These are phyloP conservation scores for Catunica adiposa DNA, from an alignment of 2,329 filamentous ascomycete genomes.

Conservation along the genomic window DNA sequence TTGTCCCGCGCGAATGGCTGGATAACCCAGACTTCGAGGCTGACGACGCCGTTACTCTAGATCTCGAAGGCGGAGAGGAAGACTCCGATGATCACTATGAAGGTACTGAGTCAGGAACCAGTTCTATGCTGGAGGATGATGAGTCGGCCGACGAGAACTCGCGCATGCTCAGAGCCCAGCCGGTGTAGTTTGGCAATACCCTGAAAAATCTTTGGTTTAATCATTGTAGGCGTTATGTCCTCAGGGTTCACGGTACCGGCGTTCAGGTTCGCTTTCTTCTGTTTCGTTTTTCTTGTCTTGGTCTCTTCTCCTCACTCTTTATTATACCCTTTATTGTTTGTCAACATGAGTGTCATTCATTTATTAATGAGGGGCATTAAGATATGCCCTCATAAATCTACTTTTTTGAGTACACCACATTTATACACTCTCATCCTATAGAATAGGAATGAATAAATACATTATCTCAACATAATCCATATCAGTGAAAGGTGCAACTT, in stretches of 20 bases:
- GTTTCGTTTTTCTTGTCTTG: not conserved
- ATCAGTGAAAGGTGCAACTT: not conserved
- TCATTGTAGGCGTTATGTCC: not conserved
- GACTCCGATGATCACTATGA: conserved; percentile 49
- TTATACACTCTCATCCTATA: no score
- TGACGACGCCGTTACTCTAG: conserved; percentile 52
- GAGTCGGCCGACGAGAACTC: conserved; percentile 22
- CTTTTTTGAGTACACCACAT: not conserved
- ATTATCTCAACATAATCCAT: no score
- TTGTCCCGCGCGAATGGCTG: conserved; percentile 71
- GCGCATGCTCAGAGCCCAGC: conserved; percentile 16
- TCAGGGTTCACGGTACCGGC: not conserved
- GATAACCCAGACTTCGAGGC: conserved; percentile 60
- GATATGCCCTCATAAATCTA: not conserved
- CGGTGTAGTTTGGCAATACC: not conserved
- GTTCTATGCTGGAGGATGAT: conserved; percentile 41
- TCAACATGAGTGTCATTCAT: not conserved
- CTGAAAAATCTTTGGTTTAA: not conserved
- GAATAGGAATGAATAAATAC: no score
- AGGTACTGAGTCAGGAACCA: conserved; percentile 28
- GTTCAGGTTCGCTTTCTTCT: not conserved
- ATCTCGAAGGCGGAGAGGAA: conserved; percentile 53
- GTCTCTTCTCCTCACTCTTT: not conserved
- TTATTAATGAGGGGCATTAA: no score
- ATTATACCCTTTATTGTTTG: not conserved